Conservation (phyloP, 805 yeast genomes). For the Suhomyces vadensis region DNA sequence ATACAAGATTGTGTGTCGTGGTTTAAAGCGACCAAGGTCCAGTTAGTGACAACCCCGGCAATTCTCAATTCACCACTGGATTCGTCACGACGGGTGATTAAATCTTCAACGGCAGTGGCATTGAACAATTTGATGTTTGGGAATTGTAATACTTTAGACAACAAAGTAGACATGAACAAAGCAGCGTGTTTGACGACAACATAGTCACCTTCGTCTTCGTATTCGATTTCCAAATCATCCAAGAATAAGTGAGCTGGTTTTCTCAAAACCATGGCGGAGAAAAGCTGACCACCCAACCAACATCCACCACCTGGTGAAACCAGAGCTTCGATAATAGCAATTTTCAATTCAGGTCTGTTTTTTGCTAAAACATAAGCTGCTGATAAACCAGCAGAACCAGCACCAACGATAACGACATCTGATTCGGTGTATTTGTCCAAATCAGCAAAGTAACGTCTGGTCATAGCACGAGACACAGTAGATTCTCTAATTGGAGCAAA, state of each 20-base stretch:
- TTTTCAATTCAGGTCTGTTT: slow-evolving; percentile 72
- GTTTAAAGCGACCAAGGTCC: slow-evolving; percentile 76
- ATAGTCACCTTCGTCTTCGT: slow-evolving; percentile 78
- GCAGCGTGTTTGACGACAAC: slow-evolving; percentile 84
- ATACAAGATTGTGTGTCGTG: slow-evolving; percentile 78
- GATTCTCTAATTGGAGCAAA: slow-evolving; percentile 77
- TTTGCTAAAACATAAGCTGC: slow-evolving; percentile 75
- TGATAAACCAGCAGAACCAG: slow-evolving; percentile 74
- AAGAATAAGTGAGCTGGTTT: slow-evolving; percentile 75
- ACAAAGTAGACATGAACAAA: slow-evolving; percentile 66
- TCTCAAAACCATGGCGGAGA: slow-evolving; percentile 77
- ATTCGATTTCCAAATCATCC: slow-evolving; percentile 61
- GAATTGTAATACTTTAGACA: slow-evolving; percentile 66
- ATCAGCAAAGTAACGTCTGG: slow-evolving; percentile 69
- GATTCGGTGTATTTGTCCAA: slow-evolving; percentile 73
- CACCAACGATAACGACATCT: slow-evolving; percentile 75
- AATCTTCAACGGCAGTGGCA: slow-evolving; percentile 79
- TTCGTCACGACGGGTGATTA: slow-evolving; percentile 67
- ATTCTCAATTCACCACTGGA: slow-evolving; percentile 57
- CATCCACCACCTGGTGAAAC: slow-evolving; percentile 84
- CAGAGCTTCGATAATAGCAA: slow-evolving; percentile 71
- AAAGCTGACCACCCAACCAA: slow-evolving; percentile 75
- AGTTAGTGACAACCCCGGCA: slow-evolving; percentile 81
- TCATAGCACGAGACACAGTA: slow-evolving; percentile 80
- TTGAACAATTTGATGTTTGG: slow-evolving; percentile 78